Evolutionary conservation across 352 stramenopile genomes (phyloP).

Genomic region (Pseudoperonospora humuli): DNA sequence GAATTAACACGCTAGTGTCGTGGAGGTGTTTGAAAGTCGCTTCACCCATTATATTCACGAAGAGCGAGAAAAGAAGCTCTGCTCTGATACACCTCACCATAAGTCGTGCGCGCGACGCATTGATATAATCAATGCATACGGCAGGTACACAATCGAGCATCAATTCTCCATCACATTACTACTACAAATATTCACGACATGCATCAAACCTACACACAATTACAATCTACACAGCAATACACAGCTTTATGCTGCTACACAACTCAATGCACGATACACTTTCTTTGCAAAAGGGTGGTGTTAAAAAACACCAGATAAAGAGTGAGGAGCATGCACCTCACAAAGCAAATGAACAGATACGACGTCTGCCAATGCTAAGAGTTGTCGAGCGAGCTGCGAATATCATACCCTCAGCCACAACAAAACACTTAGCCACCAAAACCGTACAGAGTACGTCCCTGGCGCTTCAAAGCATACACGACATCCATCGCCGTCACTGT

Average conservation of each 20-base stretch:
- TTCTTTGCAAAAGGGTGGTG: conserved; percentile 30
- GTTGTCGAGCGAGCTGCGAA: too few species aligned
- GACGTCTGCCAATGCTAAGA: too few species aligned
- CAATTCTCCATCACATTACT: too few species aligned
- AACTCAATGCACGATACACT: background rate
- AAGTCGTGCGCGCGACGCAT: too few species aligned
- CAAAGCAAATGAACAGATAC: background rate
- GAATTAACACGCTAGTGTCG: too few species aligned
- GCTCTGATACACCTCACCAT: too few species aligned
- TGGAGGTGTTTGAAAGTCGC: too few species aligned
- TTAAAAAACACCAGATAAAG: conserved; percentile 39
- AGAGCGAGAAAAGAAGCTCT: too few species aligned
- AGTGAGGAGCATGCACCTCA: background rate
- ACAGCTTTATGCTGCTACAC: background rate
- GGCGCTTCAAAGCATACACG: conserved; percentile 96
- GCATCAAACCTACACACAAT: background rate
- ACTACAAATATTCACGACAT: background rate
- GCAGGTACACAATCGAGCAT: too few species aligned
- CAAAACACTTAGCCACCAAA: conserved; percentile 75
- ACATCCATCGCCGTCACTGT: conserved; percentile 98
- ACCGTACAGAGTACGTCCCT: conserved; percentile 94
- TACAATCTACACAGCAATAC: background rate
- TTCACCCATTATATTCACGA: too few species aligned
- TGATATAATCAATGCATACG: too few species aligned
- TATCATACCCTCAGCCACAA: background rate